Conservation (phyloP, 1,284 basidiomycete genomes). For the Malassezia japonica region DNA sequence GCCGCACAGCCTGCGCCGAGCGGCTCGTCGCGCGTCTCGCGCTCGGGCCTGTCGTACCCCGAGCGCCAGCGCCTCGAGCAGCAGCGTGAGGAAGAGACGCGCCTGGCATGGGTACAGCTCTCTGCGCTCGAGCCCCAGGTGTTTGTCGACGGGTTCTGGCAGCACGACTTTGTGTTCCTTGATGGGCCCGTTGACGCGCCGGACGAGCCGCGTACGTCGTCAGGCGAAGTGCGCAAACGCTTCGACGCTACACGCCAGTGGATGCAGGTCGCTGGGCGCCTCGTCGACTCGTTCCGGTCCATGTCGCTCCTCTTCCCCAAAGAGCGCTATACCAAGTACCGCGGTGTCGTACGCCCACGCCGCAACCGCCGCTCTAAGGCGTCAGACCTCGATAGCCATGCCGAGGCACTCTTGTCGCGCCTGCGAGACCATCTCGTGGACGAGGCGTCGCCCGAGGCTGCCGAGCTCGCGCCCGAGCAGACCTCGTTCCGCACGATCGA, state of each 20-base stretch:
- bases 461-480: constrained; percentile 19
- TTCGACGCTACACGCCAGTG: constrained; percentile 55
- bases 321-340: constrained; percentile 50
- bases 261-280: constrained; percentile 70
- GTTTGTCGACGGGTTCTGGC: constrained; percentile 37
- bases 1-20: constrained; percentile 10
- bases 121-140: constrained; percentile 28
- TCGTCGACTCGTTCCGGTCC: constrained; percentile 78
- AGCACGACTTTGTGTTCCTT: constrained; percentile 26
- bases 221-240: constrained; percentile 27
- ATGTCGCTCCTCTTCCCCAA: constrained; percentile 72
- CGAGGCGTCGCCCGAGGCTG: constrained; percentile 51
- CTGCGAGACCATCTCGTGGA: constrained; percentile 60
- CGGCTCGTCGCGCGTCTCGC: constrained; percentile 16
- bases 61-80: constrained; percentile 25
- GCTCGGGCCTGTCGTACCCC: constrained; percentile 7
- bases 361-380: constrained; percentile 7
- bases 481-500: constrained; percentile 64
- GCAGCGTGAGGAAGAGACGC: constrained; percentile 40
- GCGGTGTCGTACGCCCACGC: constrained; percentile 13
- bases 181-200: constrained; percentile 17
- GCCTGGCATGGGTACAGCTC: constrained; percentile 29
- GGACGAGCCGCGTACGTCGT: constrained; percentile 6
- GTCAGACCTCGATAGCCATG: constrained; percentile 49
- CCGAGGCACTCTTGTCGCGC: constrained; percentile 64